phyloP scores from a whole-genome alignment of 129 eudicot species.

The Dittrichia graveolens region DNA sequence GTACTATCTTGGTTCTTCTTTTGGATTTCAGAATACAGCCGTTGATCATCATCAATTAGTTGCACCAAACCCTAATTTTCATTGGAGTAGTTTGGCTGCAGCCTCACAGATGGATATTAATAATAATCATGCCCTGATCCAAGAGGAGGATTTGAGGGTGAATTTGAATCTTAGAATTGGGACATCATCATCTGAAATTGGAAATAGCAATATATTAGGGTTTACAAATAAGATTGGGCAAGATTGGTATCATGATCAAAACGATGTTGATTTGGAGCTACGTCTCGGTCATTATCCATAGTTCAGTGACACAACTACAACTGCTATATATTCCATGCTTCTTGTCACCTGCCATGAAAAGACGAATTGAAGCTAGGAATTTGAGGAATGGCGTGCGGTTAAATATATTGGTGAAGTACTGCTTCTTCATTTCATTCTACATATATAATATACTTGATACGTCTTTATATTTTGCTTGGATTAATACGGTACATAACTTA shows the following conservation, averaged over 20 bases:
- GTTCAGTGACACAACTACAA: conserved; percentile 9
- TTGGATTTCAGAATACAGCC: conserved; percentile 18
- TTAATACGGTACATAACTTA: conserved; percentile 3
- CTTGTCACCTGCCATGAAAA: neutral
- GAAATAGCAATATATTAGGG: conserved; percentile 5
- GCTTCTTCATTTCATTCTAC: conserved; percentile 27
- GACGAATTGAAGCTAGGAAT: too few species aligned
- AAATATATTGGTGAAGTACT: conserved; percentile 29
- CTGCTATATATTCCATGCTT: conserved; percentile 19
- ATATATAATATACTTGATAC: conserved; percentile 9
- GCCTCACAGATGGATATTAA: conserved; percentile 3
- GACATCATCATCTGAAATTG: conserved; percentile 20
- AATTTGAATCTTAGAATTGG: conserved; percentile 55
- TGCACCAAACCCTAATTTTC: conserved; percentile 52
- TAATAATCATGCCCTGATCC: neutral
- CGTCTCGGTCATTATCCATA: conserved; percentile 69
- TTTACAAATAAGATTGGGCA: conserved; percentile 27
- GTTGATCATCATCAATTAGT: conserved; percentile 41
- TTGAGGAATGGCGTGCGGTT: conserved; percentile 14
- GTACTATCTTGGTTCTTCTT: conserved; percentile 25
- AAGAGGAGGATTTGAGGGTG: conserved; percentile 34
- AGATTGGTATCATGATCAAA: conserved; percentile 28
- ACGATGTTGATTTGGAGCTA: conserved; percentile 76
- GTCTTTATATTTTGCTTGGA: conserved; percentile 31
- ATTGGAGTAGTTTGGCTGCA: conserved; percentile 25